A percentile compares a stretch with the other conserved stretches of the same genome.
These are phyloP conservation scores for Umbelopsis ramanniana DNA, from an alignment of 192 early-diverging fungal species.

Conservation along the genomic window DNA sequence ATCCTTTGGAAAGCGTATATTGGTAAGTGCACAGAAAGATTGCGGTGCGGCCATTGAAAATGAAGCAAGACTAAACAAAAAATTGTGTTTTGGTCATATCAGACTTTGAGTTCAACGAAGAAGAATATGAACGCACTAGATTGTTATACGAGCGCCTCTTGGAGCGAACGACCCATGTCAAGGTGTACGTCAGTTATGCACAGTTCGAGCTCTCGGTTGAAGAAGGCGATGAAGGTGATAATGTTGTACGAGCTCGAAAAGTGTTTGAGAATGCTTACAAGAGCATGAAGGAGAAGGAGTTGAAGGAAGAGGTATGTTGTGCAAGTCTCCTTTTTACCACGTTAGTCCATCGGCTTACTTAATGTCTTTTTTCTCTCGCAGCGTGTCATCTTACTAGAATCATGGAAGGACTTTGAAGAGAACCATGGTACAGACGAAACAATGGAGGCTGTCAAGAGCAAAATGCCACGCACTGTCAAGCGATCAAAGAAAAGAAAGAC, in stretches of 20 bases:
- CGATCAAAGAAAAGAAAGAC: constrained; percentile 71
- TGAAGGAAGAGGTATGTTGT: constrained; percentile 77
- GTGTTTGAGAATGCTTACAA: constrained; percentile 81
- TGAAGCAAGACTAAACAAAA: neutral
- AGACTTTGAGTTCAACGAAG: constrained; percentile 88
- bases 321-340: neutral
- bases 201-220: constrained; percentile 83
- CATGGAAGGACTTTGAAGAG: constrained; percentile 89
- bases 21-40: constrained; percentile 30
- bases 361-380: constrained; percentile 23
- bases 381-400: constrained; percentile 85
- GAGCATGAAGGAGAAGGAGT: constrained; percentile 66
- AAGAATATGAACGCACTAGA: constrained; percentile 80
- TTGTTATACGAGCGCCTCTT: constrained; percentile 85
- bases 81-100: neutral
- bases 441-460: constrained; percentile 63
- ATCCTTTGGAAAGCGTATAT: constrained; percentile 98
- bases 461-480: constrained; percentile 92
- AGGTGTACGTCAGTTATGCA: constrained; percentile 96
- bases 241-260: constrained; percentile 59
- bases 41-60: neutral
- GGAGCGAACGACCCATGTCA: constrained; percentile 89
- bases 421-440: constrained; percentile 59
- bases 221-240: constrained; percentile 54
- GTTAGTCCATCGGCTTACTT: constrained; percentile 10